Evolutionary conservation across 768 basidiomycete species (phyloP).

Genomic region (Xanthoconium purpureum): DNA sequence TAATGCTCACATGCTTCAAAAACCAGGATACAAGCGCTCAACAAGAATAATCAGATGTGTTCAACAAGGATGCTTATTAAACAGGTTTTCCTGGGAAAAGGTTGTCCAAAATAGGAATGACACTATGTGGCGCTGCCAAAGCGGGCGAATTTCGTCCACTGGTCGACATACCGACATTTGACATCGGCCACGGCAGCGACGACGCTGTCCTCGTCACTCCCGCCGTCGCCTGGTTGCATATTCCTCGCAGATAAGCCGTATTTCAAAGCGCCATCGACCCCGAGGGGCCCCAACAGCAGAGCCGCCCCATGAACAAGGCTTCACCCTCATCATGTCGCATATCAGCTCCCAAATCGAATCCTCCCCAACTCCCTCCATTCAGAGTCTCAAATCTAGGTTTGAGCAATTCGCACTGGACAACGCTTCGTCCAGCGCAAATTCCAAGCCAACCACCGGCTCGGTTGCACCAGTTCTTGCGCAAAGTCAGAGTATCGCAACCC

Average conservation of each 20-base stretch:
- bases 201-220: background rate
- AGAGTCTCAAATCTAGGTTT: conserved; percentile 66
- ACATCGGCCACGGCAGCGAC: background rate
- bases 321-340: conserved; percentile 15
- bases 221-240: background rate
- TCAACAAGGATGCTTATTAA: no score
- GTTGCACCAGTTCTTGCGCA: conserved; percentile 6
- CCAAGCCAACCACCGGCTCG: conserved; percentile 1
- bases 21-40: no score
- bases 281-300: conserved; percentile 1
- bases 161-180: background rate
- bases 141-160: background rate
- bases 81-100: no score
- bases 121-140: background rate
- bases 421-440: conserved; percentile 4
- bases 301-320: background rate
- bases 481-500: conserved; percentile 16
- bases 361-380: conserved; percentile 58
- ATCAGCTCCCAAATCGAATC: conserved; percentile 43
- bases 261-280: background rate
- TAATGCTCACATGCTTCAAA: no score
- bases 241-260: no score
- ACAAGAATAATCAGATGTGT: no score
- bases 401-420: conserved; percentile 59
- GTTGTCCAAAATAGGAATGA: background rate